Evolutionary conservation across 192 early-diverging fungal genomes (phyloP).

Genomic region (Tieghemiomyces parasiticus): DNA sequence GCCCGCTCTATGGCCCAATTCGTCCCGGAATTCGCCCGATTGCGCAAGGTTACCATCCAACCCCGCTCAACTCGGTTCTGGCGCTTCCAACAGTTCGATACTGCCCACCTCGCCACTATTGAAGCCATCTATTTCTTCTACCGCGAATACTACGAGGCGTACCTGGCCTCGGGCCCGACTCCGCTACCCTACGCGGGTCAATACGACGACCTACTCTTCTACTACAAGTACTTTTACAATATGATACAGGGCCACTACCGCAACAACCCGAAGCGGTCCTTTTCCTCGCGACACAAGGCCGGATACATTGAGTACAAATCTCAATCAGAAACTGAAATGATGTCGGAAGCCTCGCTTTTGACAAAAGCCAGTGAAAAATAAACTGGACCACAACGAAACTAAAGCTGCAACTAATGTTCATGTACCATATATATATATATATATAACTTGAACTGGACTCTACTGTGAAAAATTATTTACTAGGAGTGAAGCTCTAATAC

Average conservation of each 20-base stretch:
- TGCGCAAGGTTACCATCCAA: constrained; percentile 47
- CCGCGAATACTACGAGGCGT: constrained; percentile 52
- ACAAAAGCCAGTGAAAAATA: too few relatives aligned
- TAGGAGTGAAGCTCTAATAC: too few relatives aligned
- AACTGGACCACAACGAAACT: too few relatives aligned
- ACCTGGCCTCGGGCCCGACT: background rate
- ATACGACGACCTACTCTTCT: constrained; percentile 82
- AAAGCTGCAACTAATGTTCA: too few relatives aligned
- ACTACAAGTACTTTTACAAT: constrained; percentile 82
- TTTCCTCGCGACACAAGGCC: constrained; percentile 33
- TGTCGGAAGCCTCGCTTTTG: too few relatives aligned
- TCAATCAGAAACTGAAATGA: too few relatives aligned
- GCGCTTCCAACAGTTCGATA: constrained; percentile 69
- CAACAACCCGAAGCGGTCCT: constrained; percentile 35
- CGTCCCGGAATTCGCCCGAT: constrained; percentile 23
- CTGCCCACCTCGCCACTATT: constrained; percentile 74
- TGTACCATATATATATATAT: too few relatives aligned
- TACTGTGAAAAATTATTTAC: too few relatives aligned
- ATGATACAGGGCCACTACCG: constrained; percentile 69
- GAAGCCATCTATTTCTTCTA: constrained; percentile 93
- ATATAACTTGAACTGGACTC: too few relatives aligned
- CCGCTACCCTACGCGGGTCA: constrained; percentile 46
- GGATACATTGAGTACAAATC: constrained; percentile 49
- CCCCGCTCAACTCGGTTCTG: constrained; percentile 76
- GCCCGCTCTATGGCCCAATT: constrained; percentile 43